Percentiles rank a stretch among this genome's conserved stretches.
Evolutionary conservation across 1,284 basidiomycete genomes (phyloP).

Genomic region (Cutaneotrichosporon cavernicola): DNA sequence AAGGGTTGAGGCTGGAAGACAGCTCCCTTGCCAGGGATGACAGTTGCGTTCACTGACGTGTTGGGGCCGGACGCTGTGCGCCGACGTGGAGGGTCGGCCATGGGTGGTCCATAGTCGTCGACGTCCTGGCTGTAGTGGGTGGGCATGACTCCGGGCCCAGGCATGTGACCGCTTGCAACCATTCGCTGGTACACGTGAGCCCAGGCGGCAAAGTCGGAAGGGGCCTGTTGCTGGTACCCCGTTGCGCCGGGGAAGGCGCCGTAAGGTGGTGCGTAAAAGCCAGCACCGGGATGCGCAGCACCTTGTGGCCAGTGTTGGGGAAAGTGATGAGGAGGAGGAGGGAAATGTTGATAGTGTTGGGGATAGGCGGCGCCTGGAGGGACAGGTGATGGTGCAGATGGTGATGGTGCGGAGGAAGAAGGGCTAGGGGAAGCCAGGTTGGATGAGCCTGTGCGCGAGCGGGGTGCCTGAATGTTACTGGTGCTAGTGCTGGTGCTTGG

Average conservation of each 20-base stretch:
- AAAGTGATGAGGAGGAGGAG: constrained; percentile 13
- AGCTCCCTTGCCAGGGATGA: constrained; percentile 5
- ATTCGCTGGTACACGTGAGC: constrained; percentile 51
- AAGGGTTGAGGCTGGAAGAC: constrained; percentile 20
- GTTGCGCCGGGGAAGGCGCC: constrained; percentile 22
- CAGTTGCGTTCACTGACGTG: constrained; percentile 3
- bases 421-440: constrained; percentile 18
- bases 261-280: constrained; percentile 42
- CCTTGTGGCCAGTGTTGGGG: constrained; percentile 6
- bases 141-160: constrained; percentile 29
- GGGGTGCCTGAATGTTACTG: constrained; percentile 8
- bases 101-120: constrained; percentile 14
- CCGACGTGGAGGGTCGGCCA: constrained; percentile 23
- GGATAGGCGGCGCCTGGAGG: constrained; percentile 18
- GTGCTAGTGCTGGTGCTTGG: constrained; percentile 24
- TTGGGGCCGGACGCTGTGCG: constrained; percentile 35
- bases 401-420: constrained; percentile 23
- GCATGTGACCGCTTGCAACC: constrained; percentile 39
- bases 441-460: constrained; percentile 28
- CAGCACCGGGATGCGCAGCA: constrained; percentile 26
- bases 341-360: constrained; percentile 10
- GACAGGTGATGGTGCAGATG: constrained; percentile 12
- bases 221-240: constrained; percentile 39
- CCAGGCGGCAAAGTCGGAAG: constrained; percentile 49
- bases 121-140: constrained; percentile 27